Evolutionary conservation across 2,329 filamentous ascomycete species (phyloP), one percentile per base, ranked within the genome.

Genomic region (Ceratocystis destructans): DNA sequence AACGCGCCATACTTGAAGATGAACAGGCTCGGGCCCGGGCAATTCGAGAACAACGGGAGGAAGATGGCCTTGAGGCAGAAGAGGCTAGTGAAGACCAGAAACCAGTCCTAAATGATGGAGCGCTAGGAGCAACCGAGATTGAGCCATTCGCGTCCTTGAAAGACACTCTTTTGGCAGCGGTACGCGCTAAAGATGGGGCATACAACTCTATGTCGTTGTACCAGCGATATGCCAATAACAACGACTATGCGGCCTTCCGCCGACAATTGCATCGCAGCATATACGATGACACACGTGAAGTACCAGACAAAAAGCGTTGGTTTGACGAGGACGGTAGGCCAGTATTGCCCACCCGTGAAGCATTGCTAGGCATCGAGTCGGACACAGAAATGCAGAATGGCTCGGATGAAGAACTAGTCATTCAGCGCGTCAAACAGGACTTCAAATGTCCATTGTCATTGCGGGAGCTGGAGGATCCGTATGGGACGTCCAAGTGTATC

Each of bases 371-470:
- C 10, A 73, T 73, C 15, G 76, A 77, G 37, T 77, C 78, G 15
- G 74, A 75, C 25, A 78, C 80, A 64, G 80, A 82, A 1, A 74
- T 77, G 72, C 61, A 45, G 10, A 79, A 80, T 1, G 83, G 83
- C 4, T 80, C 80, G 17, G 86, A 87, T 65, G 86, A 88, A 22
- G 88, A 92, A 53, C 78, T 92, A 28, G 81, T 86, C 1, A 81
- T 92, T 37, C 80, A 83, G 33, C 79, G 82, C 62, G 84, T 85
- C 69, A 82, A 80, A 3, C 79, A 85, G 64, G 87, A 83, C 73
- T 82, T 87, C 41, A 86, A 83, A 70, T 92, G 88, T 71, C 87
- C 87, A 0, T 73, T 92, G 22, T 87, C 87, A 0, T 77, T 90
- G 69, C 77, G 78, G 64, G 77, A 81, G 57, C 85, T 90, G 77